These are phyloP conservation scores for Nematocida sp. DNA, from an alignment of 371 early-diverging fungal genomes.

Conservation along the genomic window DNA sequence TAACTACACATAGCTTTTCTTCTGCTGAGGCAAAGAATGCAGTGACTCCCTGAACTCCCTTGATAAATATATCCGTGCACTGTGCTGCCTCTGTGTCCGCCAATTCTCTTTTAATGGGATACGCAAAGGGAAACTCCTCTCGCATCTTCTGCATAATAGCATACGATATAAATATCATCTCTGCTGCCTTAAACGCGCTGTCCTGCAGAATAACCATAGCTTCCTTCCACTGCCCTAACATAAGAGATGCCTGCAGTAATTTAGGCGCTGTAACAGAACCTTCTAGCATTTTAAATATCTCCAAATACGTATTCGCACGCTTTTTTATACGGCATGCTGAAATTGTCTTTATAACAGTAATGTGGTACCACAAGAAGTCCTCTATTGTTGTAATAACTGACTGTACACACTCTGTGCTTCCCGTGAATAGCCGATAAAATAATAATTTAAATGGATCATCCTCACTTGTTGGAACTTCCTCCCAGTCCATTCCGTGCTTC, in stretches of 20 bases:
- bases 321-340: not conserved
- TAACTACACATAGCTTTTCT: slow-evolving; percentile 31
- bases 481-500: slow-evolving; percentile 23
- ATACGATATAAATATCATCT: slow-evolving; percentile 29
- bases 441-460: slow-evolving; percentile 45
- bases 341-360: not conserved
- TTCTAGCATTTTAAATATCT: slow-evolving; percentile 19
- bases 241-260: slow-evolving; percentile 18
- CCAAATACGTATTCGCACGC: not conserved
- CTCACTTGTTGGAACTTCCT: not conserved
- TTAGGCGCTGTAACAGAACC: slow-evolving; percentile 10
- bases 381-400: slow-evolving; percentile 37
- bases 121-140: not conserved
- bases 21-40: slow-evolving; percentile 15
- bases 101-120: slow-evolving; percentile 28
- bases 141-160: slow-evolving; percentile 18
- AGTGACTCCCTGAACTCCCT: slow-evolving; percentile 19
- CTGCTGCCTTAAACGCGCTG: slow-evolving; percentile 26
- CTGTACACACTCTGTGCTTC: not conserved
- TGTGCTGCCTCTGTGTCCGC: not conserved
- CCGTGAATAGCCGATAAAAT: slow-evolving; percentile 35
- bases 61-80: slow-evolving; percentile 18
- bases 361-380: slow-evolving; percentile 58
- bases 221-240: slow-evolving; percentile 38
- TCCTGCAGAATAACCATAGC: slow-evolving; percentile 43